Base-by-base conservation (phyloP, 1,139 yeast genomes). In the Diutina ranongensis region DNA sequence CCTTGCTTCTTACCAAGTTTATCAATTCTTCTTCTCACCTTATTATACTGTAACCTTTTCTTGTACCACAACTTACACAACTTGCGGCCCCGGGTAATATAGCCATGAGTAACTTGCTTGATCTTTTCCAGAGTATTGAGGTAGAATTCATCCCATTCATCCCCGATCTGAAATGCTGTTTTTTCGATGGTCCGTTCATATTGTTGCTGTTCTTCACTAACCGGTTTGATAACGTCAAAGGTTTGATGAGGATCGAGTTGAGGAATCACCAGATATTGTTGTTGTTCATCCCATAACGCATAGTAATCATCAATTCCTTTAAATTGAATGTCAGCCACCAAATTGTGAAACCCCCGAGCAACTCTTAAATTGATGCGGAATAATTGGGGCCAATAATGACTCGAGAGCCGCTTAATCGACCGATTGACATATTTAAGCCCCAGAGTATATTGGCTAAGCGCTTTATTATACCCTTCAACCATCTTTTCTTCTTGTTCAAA, bases 261-360 rank as follows among this genome's bases (percentile, higher is more conserved):
- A 10, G 42, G 42, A 4, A 38, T 15, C 13, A 38, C 21, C 19
- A 25, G 20, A n/a, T 38, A 38, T 3, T 67, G 63, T 45, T 62
- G 65, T 46, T 58, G 52, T 34, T 46, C 47, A 51, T 68, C 72
- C 49, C 67, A 65, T 8, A 61, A 61, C 16, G 61, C 62, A 49
- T 68, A 65, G 47, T 63, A 70, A 38, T 60, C 57, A 25, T 73
- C 74, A 31, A 74, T 63, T 9, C 65, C 72, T 35, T 66, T 61
- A 54, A 74, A 76, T 20, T 62, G 63, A 28, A 74, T 63, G 10
- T 60, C 58, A 1, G 74, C 75, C 44, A 68, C 63, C 13, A 74
- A 50, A 35, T 56, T 58, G 18, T 57, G 52, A 47, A 71, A 64
- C 20, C 57, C 52, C 40, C 60, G 64, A 12, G 64, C 58, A n/a